Evolutionary conservation across 139 green algal species (phyloP), one percentile per base, ranked within the genome.

Genomic region (Klebsormidium nitens): DNA sequence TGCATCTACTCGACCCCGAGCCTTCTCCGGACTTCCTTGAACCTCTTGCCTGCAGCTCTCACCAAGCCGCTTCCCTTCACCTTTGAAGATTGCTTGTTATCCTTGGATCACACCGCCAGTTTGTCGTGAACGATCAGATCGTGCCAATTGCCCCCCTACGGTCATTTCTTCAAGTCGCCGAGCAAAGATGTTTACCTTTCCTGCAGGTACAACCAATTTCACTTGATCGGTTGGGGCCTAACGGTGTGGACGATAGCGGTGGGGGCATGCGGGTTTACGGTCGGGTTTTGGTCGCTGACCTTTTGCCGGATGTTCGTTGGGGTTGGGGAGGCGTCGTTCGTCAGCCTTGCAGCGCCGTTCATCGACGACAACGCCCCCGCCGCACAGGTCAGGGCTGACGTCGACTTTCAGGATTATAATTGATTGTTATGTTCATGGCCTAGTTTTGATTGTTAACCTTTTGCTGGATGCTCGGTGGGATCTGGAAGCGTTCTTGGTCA

Each of bases 251-350:
- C 82, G 0, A 8, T 83, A 0, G 87, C 91, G 5, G 80, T 74
- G 23, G 31, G 14, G 0, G 71, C 79, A 2, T 97, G 89, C 69
- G 90, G 83, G 2, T 59, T 81, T 0, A 37, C 76, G 11, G 35
- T 19, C 5, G 44, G 52, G 38, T 72, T 83, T 17, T n/a, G 56
- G 0, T 66, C 31, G 0, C 40, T 81, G 28, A 28, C 46, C 0
- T 28, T 77, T 32, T 77, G 72, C 58, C 52, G 72, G 2, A 77
- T 77, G 72, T 77, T 82, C 2, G 91, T 97, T 26, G 93, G 93
- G 1, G 85, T 96, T 26, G 93, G 93, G 0, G 93, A 98, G 84
- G 93, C 93, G 0, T 92, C 86, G 0, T 96, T 98, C 58, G 86
- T 98, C 2, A 82, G 87, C 1, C 81, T 98, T 5, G 92, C 92